Evolutionary conservation across 805 yeast species (phyloP).

Genomic region (Grigorovia transvaalensis): DNA sequence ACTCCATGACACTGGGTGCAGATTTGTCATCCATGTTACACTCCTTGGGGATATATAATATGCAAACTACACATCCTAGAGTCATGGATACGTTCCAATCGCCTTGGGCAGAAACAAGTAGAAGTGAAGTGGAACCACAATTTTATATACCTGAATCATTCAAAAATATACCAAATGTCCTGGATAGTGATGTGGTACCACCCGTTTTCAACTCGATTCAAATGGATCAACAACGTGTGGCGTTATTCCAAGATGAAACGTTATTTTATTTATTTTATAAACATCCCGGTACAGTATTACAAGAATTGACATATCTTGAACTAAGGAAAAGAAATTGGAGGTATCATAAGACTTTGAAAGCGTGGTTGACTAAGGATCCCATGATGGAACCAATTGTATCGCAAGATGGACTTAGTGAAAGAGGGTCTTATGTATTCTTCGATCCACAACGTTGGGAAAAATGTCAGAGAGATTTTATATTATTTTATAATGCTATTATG

Average conservation of each 20-base stretch:
- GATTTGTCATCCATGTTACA: constrained; percentile 27
- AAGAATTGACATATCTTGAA: constrained; percentile 88
- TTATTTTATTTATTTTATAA: constrained; percentile 88
- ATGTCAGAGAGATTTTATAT: constrained; percentile 61
- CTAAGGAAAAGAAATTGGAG: constrained; percentile 92
- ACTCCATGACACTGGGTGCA: constrained; percentile 28
- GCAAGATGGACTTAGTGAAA: constrained; percentile 63
- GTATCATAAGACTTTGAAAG: constrained; percentile 88
- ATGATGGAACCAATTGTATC: constrained; percentile 78
- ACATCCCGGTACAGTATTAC: constrained; percentile 84
- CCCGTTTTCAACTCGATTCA: constrained; percentile 28
- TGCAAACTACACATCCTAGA: constrained; percentile 15
- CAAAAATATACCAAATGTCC: constrained; percentile 28
- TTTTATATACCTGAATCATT: constrained; percentile 55
- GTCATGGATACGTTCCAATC: constrained; percentile 55
- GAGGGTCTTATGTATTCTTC: constrained; percentile 88
- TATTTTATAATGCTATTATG: constrained; percentile 54
- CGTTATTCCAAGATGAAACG: constrained; percentile 77
- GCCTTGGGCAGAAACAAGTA: constrained; percentile 91
- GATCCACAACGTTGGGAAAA: constrained; percentile 96
- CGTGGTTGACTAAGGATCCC: constrained; percentile 94
- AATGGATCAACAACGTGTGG: constrained; percentile 37
- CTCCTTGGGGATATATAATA: constrained; percentile 25
- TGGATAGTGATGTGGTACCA: constrained; percentile 22
- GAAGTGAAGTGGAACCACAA: constrained; percentile 83